These are phyloP conservation scores for Talaromyces sp. DNA, from an alignment of 2,329 filamentous ascomycete species.

Conservation along the genomic window DNA sequence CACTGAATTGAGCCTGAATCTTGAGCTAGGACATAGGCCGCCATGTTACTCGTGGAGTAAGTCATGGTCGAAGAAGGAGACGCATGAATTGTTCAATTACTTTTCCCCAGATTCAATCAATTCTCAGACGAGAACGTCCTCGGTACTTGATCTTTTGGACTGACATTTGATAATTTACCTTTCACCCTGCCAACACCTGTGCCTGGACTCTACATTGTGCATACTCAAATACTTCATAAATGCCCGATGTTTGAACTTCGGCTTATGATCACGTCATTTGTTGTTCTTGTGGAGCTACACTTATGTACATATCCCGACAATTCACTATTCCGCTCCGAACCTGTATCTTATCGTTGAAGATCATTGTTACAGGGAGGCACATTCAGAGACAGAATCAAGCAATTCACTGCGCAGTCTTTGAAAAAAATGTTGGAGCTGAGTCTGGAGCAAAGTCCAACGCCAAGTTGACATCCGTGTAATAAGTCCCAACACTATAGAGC, in stretches of 20 bases:
- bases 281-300: neutral
- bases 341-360: neutral
- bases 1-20: neutral
- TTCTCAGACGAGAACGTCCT: neutral
- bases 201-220: neutral
- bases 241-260: neutral
- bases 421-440: neutral
- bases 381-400: neutral
- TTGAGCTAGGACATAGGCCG: neutral
- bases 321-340: neutral
- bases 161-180: slow-evolving; percentile 9
- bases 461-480: neutral
- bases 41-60: slow-evolving; percentile 8
- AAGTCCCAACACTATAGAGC: neutral
- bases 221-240: neutral
- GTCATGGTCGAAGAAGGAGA: neutral
- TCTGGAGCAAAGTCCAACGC: neutral
- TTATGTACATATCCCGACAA: neutral
- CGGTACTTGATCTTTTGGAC: neutral
- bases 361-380: no score
- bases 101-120: no score
- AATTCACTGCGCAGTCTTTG: neutral
- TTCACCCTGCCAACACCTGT: neutral
- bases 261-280: neutral
- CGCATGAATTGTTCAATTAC: neutral